Evolutionary conservation across 1,139 yeast species (phyloP), one percentile per base, ranked within the genome.

Genomic region (Pneumocystis wakefieldiae): DNA sequence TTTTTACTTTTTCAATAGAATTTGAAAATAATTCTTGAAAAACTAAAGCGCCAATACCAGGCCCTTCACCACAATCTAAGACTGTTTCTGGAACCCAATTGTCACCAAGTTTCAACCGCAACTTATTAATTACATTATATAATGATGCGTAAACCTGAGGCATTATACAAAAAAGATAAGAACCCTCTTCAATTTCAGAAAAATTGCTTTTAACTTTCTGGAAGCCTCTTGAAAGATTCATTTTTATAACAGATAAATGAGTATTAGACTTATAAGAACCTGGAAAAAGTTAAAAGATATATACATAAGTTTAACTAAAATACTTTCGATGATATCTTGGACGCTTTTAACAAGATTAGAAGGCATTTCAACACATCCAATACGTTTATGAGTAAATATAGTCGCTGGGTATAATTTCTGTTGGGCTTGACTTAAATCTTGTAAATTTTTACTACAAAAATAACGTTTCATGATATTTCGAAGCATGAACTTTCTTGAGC

Each of bases 31-130:
- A 57, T 36, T 90, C 96, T 71, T 90, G 88, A 65, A 90, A 76
- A 0, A 95, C 98, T 10, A 91, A 77, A 77, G 92, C 84, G 0
- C 97, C 97, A 0, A 95, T 86, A 0, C 92, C 94, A 0, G 98
- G 97, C 0, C 98, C 98, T 71, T 81, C 84, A 0, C 97, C 95
- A 7, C 89, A 81, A 70, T 89, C 95, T 64, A 92, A 77, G 0
- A 92, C 81, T 17, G 81, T 76, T 39, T 78, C 72, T 0, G 97
- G 97, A 41, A 74, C 74, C 75, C 90, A 88, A 0, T 75, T 77
- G 1, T 71, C 71, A 0, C 80, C 80, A 61, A 71, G 66, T 62
- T 94, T 76, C 62, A 81, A 80, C 67, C 81, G 78, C 55, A 90
- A 75, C 70, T 92, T 97, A 39, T 74, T 72, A 60, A 92, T 74